Conservation (phyloP, 1,284 basidiomycete genomes). For the Bondarzewia mesenterica region DNA sequence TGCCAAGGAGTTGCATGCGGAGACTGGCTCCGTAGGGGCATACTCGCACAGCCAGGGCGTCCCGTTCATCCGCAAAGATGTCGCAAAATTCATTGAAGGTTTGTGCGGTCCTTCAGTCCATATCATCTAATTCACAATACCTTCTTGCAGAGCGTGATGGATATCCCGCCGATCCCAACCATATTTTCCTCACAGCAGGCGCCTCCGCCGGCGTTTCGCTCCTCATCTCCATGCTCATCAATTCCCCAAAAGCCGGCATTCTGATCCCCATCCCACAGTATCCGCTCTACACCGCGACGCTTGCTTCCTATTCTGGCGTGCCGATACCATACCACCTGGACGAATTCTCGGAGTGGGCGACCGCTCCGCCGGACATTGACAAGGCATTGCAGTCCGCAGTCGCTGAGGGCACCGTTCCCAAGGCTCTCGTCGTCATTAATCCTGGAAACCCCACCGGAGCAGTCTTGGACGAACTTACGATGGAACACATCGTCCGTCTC, state of each 20-base stretch:
- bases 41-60: conserved; percentile 97
- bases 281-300: conserved; percentile 92
- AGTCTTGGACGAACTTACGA: conserved; percentile 64
- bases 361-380: conserved; percentile 68
- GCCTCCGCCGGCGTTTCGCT: conserved; percentile 91
- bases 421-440: conserved; percentile 91
- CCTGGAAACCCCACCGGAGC: conserved; percentile 94
- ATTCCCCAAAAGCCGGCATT: conserved; percentile 61
- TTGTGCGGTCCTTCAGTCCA: conserved; percentile 16
- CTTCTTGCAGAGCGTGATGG: conserved; percentile 72
- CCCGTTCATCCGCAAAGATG: conserved; percentile 79
- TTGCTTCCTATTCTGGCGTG: conserved; percentile 79
- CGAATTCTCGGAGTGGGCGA: conserved; percentile 79
- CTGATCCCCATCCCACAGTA: conserved; percentile 98
- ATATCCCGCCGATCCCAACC: conserved; percentile 73
- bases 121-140: background rate
- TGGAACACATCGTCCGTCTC: conserved; percentile 67
- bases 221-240: conserved; percentile 78
- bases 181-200: conserved; percentile 92
- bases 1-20: conserved; percentile 71
- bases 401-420: conserved; percentile 56
- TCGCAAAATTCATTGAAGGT: conserved; percentile 89
- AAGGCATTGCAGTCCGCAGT: conserved; percentile 63
- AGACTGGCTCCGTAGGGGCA: conserved; percentile 92
- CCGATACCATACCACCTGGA: conserved; percentile 87